Evolutionary conservation across 1,139 yeast species (phyloP).

Genomic region (Taphrina confusa): DNA sequence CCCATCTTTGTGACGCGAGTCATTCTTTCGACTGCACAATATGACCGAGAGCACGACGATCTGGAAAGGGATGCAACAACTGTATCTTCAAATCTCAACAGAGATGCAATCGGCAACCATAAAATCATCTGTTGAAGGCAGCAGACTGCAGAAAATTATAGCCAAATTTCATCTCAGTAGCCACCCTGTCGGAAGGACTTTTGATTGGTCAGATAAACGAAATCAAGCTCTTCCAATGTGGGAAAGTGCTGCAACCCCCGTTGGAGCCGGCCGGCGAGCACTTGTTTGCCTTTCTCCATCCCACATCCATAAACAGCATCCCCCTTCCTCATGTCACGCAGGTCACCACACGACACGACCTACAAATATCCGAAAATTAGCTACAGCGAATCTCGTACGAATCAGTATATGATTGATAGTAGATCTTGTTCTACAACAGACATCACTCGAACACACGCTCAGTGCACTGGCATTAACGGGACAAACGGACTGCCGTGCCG

Average conservation of each 20-base stretch:
- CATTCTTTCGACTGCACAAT: too few species aligned
- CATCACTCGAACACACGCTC: neutral
- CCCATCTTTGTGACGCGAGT: constrained; percentile 37
- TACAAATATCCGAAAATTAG: neutral
- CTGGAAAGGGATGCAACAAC: too few species aligned
- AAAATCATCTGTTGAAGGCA: neutral
- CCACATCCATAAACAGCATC: neutral
- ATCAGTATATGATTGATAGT: too few species aligned
- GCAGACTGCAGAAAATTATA: neutral
- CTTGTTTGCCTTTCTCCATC: too few species aligned
- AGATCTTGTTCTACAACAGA: too few species aligned
- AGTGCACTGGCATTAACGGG: neutral
- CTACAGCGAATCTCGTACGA: too few species aligned
- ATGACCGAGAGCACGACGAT: too few species aligned
- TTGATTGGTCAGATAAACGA: neutral
- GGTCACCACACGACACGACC: neutral
- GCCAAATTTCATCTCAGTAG: constrained; percentile 1
- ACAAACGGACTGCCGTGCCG: constrained; percentile 13
- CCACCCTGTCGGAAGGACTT: neutral
- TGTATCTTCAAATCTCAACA: too few species aligned
- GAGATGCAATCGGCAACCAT: too few species aligned
- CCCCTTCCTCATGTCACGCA: neutral
- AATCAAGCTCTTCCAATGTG: too few species aligned
- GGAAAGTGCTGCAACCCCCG: too few species aligned
- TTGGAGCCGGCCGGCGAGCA: too few species aligned